Evolutionary conservation across 1,284 basidiomycete genomes (phyloP).

Genomic region (Volvariella volvacea): DNA sequence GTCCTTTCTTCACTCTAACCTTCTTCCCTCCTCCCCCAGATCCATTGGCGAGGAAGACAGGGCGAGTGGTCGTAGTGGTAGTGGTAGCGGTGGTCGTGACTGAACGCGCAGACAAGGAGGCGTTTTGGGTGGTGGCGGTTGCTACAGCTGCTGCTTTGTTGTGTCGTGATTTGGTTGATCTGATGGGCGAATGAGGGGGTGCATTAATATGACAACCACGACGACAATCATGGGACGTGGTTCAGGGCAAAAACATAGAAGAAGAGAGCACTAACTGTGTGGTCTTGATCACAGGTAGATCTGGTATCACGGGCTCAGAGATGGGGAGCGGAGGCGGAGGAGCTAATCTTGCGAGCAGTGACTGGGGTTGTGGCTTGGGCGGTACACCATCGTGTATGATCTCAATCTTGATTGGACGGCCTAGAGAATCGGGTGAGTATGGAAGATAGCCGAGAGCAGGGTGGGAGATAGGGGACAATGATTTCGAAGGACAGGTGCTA

Average conservation of each 20-base stretch:
- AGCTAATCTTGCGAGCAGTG: slow-evolving; percentile 15
- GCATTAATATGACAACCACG: too few species aligned
- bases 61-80: slow-evolving; percentile 24
- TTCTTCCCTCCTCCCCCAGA: not conserved
- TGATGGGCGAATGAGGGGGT: not conserved
- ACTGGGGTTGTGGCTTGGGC: slow-evolving; percentile 9
- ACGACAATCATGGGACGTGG: too few species aligned
- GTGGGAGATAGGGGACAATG: slow-evolving; percentile 1
- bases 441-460: not conserved
- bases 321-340: slow-evolving; percentile 5
- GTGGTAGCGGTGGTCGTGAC: slow-evolving; percentile 5
- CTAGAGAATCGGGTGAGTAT: slow-evolving; percentile 25
- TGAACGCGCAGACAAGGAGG: slow-evolving; percentile 8
- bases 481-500: slow-evolving; percentile 11
- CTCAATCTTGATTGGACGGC: slow-evolving; percentile 64
- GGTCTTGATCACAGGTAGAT: slow-evolving; percentile 6
- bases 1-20: slow-evolving; percentile 49
- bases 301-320: slow-evolving; percentile 4
- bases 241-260: not conserved
- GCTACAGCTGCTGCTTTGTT: slow-evolving; percentile 9
- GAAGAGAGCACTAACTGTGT: not conserved
- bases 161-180: not conserved
- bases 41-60: slow-evolving; percentile 9
- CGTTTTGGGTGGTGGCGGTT: slow-evolving; percentile 14
- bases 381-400: slow-evolving; percentile 42